phyloP scores from a whole-genome alignment of 208 protist species.

The Angomonas ambiguus region DNA sequence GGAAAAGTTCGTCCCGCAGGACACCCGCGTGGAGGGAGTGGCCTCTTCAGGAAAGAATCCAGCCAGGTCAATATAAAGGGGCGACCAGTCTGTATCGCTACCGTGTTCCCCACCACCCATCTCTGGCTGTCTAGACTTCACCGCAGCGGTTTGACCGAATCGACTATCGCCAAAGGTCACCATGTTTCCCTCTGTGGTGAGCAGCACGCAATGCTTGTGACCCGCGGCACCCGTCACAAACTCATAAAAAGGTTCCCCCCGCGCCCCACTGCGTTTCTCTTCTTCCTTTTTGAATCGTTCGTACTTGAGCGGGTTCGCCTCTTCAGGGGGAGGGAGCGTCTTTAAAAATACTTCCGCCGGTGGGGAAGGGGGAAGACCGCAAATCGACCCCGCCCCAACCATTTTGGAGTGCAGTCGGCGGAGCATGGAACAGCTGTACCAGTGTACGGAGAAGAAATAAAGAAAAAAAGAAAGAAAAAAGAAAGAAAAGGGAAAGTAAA shows the following conservation, averaged over 20 bases:
- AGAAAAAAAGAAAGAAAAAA: conserved; percentile 3
- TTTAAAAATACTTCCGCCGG: conserved; percentile 73
- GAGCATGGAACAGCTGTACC: conserved; percentile 28
- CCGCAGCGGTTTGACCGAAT: conserved; percentile 47
- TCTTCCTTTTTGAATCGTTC: conserved; percentile 50
- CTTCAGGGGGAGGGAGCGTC: conserved; percentile 55
- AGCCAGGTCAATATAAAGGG: conserved; percentile 48
- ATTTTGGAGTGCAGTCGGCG: conserved; percentile 69
- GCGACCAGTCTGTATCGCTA: conserved; percentile 14
- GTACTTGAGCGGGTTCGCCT: conserved; percentile 52
- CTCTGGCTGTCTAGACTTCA: background rate
- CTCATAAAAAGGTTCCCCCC: conserved; percentile 36
- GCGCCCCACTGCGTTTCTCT: background rate
- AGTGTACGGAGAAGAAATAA: background rate
- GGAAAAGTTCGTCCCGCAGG: conserved; percentile 66
- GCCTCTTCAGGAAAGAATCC: conserved; percentile 23
- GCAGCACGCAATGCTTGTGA: conserved; percentile 55
- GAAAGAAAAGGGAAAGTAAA: background rate
- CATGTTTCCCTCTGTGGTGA: conserved; percentile 60
- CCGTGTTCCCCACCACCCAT: background rate
- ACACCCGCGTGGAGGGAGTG: conserved; percentile 14
- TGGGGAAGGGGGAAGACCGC: conserved; percentile 46
- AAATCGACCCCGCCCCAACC: conserved; percentile 62
- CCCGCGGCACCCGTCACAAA: conserved; percentile 29
- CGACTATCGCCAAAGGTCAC: conserved; percentile 62